Evolutionary conservation across 768 basidiomycete species (phyloP).

Genomic region (Chlorophyllum brunneum): DNA sequence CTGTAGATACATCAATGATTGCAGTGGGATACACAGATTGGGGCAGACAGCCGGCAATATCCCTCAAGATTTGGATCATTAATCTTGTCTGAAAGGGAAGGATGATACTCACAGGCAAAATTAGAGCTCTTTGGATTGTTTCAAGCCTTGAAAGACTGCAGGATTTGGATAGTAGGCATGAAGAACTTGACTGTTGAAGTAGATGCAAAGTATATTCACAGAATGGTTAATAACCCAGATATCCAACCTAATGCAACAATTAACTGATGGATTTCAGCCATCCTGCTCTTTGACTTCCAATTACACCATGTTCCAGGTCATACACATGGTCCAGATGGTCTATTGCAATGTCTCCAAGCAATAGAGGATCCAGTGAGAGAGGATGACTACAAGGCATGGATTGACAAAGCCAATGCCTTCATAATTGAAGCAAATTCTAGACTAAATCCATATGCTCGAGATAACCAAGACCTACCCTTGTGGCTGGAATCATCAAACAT

Average conservation of each 20-base stretch:
- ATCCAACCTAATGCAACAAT: too few relatives aligned
- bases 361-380: too few relatives aligned
- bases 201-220: conserved; percentile 29
- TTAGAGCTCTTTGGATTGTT: conserved; percentile 31
- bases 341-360: conserved; percentile 17
- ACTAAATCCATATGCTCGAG: too few relatives aligned
- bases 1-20: conserved; percentile 19
- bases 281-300: too few relatives aligned
- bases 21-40: conserved; percentile 18
- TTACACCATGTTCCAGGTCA: conserved; percentile 21
- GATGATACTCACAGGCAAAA: conserved; percentile 28
- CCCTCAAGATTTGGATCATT: conserved; percentile 11
- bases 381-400: too few relatives aligned
- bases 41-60: conserved; percentile 10
- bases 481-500: too few relatives aligned
- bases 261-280: too few relatives aligned
- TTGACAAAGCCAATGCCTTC: too few relatives aligned
- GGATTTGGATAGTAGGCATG: conserved; percentile 23
- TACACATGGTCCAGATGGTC: conserved; percentile 16
- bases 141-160: conserved; percentile 16
- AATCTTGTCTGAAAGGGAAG: conserved; percentile 19
- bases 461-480: too few relatives aligned
- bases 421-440: too few relatives aligned
- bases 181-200: conserved; percentile 23
- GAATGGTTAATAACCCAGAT: conserved; percentile 31